Percentiles rank a stretch among this genome's conserved stretches.
phyloP scores from a whole-genome alignment of 148 eudicot species.

The Agrostemma githago region DNA sequence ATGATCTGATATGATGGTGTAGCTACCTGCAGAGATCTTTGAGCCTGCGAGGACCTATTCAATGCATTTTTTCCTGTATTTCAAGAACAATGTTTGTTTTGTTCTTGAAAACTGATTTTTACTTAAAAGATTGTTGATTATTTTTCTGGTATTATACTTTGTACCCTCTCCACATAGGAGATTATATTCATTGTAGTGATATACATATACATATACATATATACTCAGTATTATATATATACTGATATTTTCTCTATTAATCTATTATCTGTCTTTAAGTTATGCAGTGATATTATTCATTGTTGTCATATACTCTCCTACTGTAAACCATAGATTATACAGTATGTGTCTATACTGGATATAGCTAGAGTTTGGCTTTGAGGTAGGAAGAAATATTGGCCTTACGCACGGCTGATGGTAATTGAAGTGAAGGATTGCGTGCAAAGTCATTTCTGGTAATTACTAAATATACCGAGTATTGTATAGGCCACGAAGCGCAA shows the following conservation, averaged over 20 bases:
- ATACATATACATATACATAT: background rate
- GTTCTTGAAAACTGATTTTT: background rate
- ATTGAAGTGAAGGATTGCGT: too few relatives aligned
- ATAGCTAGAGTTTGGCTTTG: too few relatives aligned
- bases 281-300: background rate
- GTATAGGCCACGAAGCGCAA: too few relatives aligned
- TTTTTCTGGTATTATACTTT: background rate
- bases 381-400: too few relatives aligned
- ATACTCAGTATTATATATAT: background rate
- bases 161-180: slow-evolving; percentile 5
- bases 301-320: background rate
- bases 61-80: background rate
- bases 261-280: background rate
- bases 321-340: background rate
- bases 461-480: too few relatives aligned
- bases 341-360: background rate
- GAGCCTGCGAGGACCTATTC: background rate
- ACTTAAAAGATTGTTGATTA: background rate
- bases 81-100: background rate
- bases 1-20: background rate
- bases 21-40: background rate
- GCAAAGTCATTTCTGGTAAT: too few relatives aligned
- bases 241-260: background rate
- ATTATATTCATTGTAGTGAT: background rate
- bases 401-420: too few relatives aligned